Percentiles rank a stretch among this genome's conserved stretches.
phyloP scores from a whole-genome alignment of 2,329 filamentous ascomycete species.

The Aspergillus pseudoviridinutans region DNA sequence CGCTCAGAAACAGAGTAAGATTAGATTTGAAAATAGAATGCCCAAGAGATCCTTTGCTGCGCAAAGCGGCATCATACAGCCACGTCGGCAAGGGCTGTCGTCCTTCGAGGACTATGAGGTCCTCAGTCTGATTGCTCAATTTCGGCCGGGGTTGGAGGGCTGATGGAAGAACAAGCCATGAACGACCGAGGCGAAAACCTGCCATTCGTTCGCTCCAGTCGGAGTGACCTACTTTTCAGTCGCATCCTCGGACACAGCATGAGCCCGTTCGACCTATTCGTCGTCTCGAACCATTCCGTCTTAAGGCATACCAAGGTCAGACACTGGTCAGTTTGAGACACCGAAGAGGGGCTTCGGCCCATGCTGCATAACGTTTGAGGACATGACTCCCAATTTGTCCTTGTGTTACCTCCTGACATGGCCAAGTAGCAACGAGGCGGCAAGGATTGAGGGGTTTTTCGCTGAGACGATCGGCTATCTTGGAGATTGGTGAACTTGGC shows the following conservation, averaged over 20 bases:
- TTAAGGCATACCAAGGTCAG: not conserved
- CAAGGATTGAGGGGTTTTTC: conserved; percentile 1
- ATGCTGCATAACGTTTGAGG: not conserved
- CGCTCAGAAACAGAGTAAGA: not conserved
- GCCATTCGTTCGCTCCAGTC: not conserved
- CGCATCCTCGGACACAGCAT: not conserved
- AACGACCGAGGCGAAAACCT: not conserved
- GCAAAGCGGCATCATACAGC: not conserved
- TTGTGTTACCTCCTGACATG: conserved; percentile 14
- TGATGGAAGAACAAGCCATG: not conserved
- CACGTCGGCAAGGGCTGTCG: not conserved
- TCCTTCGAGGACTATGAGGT: not conserved
- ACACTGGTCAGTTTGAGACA: not conserved
- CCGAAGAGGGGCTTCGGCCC: not conserved
- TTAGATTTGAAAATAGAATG: not conserved
- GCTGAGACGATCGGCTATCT: not conserved
- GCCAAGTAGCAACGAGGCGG: conserved; percentile 7
- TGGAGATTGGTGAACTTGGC: not conserved
- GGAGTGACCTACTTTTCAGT: not conserved
- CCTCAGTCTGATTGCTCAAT: not conserved
- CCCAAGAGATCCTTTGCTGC: not conserved
- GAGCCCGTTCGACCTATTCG: not conserved
- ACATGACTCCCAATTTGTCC: conserved; percentile 6
- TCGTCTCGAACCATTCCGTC: not conserved
- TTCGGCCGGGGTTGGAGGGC: not conserved